Base-by-base conservation (phyloP, 169 alveolate species). In the Plasmodium inui region DNA sequence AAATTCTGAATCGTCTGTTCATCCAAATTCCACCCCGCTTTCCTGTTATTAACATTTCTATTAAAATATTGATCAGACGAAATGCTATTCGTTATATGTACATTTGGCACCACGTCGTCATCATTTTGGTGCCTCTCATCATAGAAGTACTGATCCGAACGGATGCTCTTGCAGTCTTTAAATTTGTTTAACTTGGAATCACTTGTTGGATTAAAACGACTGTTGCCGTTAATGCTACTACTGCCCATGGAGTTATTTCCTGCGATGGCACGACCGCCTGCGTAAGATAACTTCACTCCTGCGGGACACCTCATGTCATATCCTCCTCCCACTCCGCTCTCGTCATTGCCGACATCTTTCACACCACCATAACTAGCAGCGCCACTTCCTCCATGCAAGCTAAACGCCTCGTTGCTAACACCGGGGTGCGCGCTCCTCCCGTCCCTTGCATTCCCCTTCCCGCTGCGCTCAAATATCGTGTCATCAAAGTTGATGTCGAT, bases 1-100 rank as follows among this genome's bases (percentile, higher is more conserved):
- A 96, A 82, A 93, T 96, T 96, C 72, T 94, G 95, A 44, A 96
- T 95, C 30, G 96, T 96, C 78, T 96, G 96, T 92, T 96, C 97
- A 85, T 95, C 93, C 71, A 95, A 85, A 83, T 91, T 91, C 90
- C 95, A 70, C 55, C 71, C 84, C 19, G 86, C 93, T 30, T 92
- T 96, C 53, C 53, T 92, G 61, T 78, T 79, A 76, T 70, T 74
- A 12, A 90, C 83, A 57, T 93, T 96, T 37, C 96, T 80, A 55
- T 96, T 96, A 90, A 96, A 96, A 84, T 96, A 96, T 37, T 96
- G 96, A 70, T 96, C 97, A 26, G 97, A 96, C 70, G 92, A 88
- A 92, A 92, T 61, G 94, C 94, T 82, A 78, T 92, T 90, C 90
- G 70, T 57, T 95, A 96, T 84, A 32, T 92, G 85, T 46, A 88